These are phyloP conservation scores for Trichoderma sp. DNA, from an alignment of 2,329 filamentous ascomycete species.

Conservation along the genomic window DNA sequence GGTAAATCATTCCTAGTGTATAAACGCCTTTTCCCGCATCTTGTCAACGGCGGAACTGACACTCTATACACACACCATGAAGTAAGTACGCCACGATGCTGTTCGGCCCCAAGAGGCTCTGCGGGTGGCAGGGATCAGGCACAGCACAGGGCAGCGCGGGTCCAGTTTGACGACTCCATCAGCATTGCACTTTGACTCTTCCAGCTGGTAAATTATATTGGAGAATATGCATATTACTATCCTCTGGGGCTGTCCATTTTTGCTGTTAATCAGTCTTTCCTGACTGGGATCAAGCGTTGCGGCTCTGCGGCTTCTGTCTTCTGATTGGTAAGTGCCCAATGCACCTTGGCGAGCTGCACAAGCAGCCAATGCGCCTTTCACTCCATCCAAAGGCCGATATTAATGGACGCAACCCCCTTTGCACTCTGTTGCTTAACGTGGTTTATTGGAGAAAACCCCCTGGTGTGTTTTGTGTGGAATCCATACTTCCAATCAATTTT, in stretches of 20 bases:
- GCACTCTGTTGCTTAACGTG: neutral
- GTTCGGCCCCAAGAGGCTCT: slow-evolving; percentile 6
- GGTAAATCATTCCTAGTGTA: neutral
- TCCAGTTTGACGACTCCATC: neutral
- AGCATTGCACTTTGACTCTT: neutral
- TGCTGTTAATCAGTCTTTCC: neutral
- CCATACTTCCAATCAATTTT: neutral
- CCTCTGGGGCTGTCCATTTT: neutral
- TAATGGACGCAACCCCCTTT: neutral
- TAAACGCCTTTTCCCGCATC: neutral
- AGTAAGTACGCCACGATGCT: neutral
- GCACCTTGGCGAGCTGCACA: neutral
- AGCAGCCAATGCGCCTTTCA: neutral
- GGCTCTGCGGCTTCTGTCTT: slow-evolving; percentile 8
- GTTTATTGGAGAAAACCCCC: neutral
- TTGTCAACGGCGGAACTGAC: neutral
- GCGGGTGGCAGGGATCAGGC: slow-evolving; percentile 1
- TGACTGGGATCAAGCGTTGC: neutral
- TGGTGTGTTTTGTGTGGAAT: neutral
- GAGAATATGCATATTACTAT: neutral
- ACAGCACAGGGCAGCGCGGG: slow-evolving; percentile 12
- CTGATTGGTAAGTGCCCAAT: slow-evolving; percentile 14
- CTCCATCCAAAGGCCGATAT: neutral
- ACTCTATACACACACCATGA: neutral
- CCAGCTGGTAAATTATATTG: neutral